Evolutionary conservation across 257 asterid genomes (phyloP).

Genomic region (Mentha longifolia): DNA sequence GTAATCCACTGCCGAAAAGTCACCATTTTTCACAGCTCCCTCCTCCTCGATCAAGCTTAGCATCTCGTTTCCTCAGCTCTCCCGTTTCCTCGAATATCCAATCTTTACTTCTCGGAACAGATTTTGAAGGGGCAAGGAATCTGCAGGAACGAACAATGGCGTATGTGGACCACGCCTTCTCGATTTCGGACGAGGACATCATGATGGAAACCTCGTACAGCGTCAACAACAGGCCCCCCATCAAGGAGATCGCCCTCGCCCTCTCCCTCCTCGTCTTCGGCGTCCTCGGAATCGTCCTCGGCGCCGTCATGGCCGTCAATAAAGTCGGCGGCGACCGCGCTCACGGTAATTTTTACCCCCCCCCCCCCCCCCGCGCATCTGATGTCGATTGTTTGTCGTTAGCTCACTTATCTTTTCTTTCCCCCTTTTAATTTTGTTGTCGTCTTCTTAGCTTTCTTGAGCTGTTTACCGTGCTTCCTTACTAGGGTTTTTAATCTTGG

Average conservation of each 20-base stretch:
- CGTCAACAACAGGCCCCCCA: slow-evolving; percentile 79
- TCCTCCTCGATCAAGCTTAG: slow-evolving; percentile 31
- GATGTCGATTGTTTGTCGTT: background rate
- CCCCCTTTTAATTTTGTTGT: background rate
- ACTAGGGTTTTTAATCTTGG: background rate
- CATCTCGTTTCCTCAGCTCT: slow-evolving; percentile 1
- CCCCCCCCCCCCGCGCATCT: too few relatives aligned
- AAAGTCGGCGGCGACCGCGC: slow-evolving; percentile 91
- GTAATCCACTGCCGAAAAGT: slow-evolving; percentile 14
- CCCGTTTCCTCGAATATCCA: slow-evolving; percentile 3
- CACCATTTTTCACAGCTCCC: slow-evolving; percentile 24
- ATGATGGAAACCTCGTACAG: slow-evolving; percentile 83
- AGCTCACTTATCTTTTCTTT: background rate
- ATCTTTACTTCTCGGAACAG: background rate
- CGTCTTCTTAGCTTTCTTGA: background rate
- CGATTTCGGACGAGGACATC: slow-evolving; percentile 95
- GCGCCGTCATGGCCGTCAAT: slow-evolving; percentile 80
- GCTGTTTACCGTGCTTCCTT: slow-evolving; percentile 18
- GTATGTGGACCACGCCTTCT: slow-evolving; percentile 95
- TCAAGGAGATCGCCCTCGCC: slow-evolving; percentile 97
- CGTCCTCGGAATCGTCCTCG: slow-evolving; percentile 68
- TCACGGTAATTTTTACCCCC: slow-evolving; percentile 59
- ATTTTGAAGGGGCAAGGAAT: slow-evolving; percentile 5
- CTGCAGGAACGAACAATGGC: slow-evolving; percentile 55
- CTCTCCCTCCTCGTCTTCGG: slow-evolving; percentile 88